These are phyloP conservation scores for Phytophthora nicotianae DNA, from an alignment of 352 stramenopile species.

Conservation along the genomic window DNA sequence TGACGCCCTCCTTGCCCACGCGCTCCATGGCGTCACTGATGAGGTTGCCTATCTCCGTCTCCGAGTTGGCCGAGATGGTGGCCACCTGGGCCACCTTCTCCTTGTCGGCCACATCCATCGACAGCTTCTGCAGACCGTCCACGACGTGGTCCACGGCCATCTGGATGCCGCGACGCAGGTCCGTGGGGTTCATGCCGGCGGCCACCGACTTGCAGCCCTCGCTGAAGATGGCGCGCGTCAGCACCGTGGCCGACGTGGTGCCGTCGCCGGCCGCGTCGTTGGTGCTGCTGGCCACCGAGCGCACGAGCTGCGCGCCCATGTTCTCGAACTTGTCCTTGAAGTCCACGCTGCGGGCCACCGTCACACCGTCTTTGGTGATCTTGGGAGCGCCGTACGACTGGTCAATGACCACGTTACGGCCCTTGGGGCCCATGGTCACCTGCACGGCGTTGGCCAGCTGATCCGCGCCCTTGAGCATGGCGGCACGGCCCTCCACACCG, in stretches of 20 bases:
- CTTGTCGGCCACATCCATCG: conserved; percentile 97
- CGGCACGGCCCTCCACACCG: conserved; percentile 96
- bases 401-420: conserved; percentile 99
- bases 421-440: conserved; percentile 99
- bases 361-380: conserved; percentile 86
- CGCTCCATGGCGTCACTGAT: conserved; percentile 99
- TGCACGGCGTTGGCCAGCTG: conserved; percentile 99
- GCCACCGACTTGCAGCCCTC: conserved; percentile 99
- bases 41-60: conserved; percentile 97
- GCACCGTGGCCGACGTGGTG: conserved; percentile 99
- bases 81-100: conserved; percentile 99
- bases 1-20: conserved; percentile 99
- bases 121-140: conserved; percentile 95
- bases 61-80: conserved; percentile 99
- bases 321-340: conserved; percentile 87
- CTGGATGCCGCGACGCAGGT: conserved; percentile 98
- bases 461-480: conserved; percentile 99
- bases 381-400: conserved; percentile 91
- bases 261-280: conserved; percentile 99
- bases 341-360: conserved; percentile 75
- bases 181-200: conserved; percentile 99
- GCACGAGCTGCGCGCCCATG: conserved; percentile 73
- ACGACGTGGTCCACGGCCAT: conserved; percentile 97
- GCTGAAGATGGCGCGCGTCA: conserved; percentile 98
- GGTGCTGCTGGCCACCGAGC: conserved; percentile 96